These are phyloP conservation scores for Silene latifolia DNA, from an alignment of 148 eudicot species.

Conservation along the genomic window DNA sequence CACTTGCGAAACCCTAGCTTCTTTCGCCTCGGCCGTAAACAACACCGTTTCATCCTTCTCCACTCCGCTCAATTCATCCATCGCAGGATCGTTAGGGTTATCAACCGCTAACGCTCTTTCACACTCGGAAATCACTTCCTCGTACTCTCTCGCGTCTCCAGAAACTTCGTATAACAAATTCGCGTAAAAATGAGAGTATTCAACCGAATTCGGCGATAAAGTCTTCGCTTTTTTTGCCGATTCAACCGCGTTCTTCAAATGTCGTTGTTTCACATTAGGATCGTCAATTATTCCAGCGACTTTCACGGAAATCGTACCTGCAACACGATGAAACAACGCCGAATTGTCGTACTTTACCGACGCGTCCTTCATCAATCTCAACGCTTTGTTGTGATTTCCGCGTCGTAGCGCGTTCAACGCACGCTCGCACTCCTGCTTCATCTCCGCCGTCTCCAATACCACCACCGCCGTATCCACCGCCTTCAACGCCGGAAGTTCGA, in stretches of 20 bases:
- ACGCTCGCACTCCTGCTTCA: constrained; percentile 68
- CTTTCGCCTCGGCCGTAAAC: constrained; percentile 33
- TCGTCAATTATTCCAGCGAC: constrained; percentile 63
- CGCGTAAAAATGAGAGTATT: constrained; percentile 70
- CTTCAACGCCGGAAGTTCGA: background rate
- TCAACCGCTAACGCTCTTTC: constrained; percentile 71
- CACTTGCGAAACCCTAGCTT: constrained; percentile 46
- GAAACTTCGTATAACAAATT: constrained; percentile 72
- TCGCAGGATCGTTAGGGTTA: constrained; percentile 78
- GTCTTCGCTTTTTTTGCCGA: constrained; percentile 54
- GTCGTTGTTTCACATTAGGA: constrained; percentile 47
- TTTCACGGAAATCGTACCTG: constrained; percentile 64
- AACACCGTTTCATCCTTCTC: constrained; percentile 50
- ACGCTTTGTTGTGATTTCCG: constrained; percentile 73
- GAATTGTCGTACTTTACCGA: constrained; percentile 37
- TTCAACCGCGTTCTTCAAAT: constrained; percentile 58
- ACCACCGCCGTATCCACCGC: background rate
- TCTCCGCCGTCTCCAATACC: constrained; percentile 6
- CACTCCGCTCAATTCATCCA: constrained; percentile 40
- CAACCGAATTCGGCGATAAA: constrained; percentile 63
- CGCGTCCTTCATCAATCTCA: constrained; percentile 70
- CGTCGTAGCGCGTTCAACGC: constrained; percentile 59
- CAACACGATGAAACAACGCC: constrained; percentile 56
- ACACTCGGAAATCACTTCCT: constrained; percentile 73
- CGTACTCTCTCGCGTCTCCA: constrained; percentile 61